Evolutionary conservation across 2,329 filamentous ascomycete genomes (phyloP), one percentile per base, ranked within the genome.

Genomic region (Colletotrichum chrysophilum): DNA sequence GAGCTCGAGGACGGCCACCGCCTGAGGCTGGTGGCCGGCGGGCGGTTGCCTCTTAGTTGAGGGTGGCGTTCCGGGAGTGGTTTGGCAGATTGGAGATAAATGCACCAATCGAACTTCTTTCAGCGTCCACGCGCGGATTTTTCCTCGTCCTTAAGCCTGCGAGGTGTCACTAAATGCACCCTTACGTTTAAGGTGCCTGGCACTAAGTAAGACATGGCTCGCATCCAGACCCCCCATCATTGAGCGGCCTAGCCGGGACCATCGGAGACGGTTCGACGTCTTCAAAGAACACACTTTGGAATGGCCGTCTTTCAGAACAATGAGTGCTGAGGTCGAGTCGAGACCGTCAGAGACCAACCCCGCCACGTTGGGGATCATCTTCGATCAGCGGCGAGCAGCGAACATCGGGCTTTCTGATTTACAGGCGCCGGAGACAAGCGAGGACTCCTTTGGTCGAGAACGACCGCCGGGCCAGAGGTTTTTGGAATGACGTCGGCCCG

Each of bases 171-270:
- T 30, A 48, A 73, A 13, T 16, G 38, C 24, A 14, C 30, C 58
- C 65, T 38, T 38, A 6, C 18, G 30, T 28, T 67, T 28, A n/a
- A 52, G 32, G 38, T 68, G 10, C 70, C 21, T 48, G 43, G 18
- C 13, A 73, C n/a, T 14, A 21, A 64, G 48, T 61, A 43, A 73
- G 70, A 75, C 73, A 72, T 75, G 73, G 64, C 73, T 67, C 38
- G 55, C 21, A 28, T 52, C 62, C 58, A 56, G 64, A 24, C 55
- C 43, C 30, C 28, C 36, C 6, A 9, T n/a, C 24, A 52, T 58
- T 67, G 58, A 32, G 32, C 32, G 70, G 70, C 70, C 43, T 68
- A 58, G 56, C 56, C 69, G 38, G 56, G 64, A 65, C 62, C 56
- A 72, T 58, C 34, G 32, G n/a, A 34, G 64, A 58, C 56, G 64